Base-by-base conservation (phyloP, 2,329 filamentous ascomycete genomes). In the Colletotrichum kahawae region DNA sequence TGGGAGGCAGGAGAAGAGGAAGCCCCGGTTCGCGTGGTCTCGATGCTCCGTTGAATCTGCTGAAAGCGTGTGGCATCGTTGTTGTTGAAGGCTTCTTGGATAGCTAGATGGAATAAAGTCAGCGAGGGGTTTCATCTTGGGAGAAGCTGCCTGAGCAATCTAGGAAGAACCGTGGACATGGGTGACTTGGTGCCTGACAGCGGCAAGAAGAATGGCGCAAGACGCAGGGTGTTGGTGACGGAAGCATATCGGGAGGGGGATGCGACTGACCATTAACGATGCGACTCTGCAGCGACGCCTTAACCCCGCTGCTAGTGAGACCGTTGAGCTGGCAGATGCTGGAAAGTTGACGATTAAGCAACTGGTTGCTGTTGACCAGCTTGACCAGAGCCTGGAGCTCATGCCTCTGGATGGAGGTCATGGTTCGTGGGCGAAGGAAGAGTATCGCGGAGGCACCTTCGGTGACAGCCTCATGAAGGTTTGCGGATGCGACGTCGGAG, bases 261-360 rank as follows among this genome's bases (percentile, higher is more conserved):
- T 67, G 71, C 71, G 69, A 92, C 94, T 85, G 88, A 98, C 97
- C 91, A 74, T 91, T 88, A 77, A 93, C 91, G 76, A 98, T 94
- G 80, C 96, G 93, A 74, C 87, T 86, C 84, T 98, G 95, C 75
- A 98, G 87, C 56, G 94, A 91, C 38, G 92, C 91, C 88, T 99
- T 99, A 80, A 97, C 93, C 24, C 97, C 97, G 33, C 93, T 94
- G 76, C 95, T 93, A 78, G 91, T 90, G 43, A 98, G 87, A 62
- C 92, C 90, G 85, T 98, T 95, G 76, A 90, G 87, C 77, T 92
- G 90, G 81, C 96, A 94, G 78, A 98, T 93, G 67, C 89, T 89
- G 79, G 95, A 94, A 64, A 98, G 90, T 79, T 96, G 92, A 24
- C 87, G 85, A 80, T 92, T 92, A 34, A 90, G 84, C 27, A 92